These are phyloP conservation scores for Pisolithus marmoratus DNA, from an alignment of 768 basidiomycete species.

Conservation along the genomic window DNA sequence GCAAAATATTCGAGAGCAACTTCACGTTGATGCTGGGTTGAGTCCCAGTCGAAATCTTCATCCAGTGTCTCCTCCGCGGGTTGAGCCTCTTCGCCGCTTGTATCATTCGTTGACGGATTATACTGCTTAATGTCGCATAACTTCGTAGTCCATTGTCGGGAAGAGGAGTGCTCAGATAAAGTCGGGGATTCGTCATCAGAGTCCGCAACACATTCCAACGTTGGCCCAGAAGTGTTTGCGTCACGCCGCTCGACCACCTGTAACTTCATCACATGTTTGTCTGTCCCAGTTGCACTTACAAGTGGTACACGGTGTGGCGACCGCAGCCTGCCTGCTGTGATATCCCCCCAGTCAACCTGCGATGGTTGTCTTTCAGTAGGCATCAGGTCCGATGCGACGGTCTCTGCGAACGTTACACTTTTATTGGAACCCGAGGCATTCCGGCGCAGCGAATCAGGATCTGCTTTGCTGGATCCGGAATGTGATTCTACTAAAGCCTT, in stretches of 20 bases:
- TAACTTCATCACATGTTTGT: slow-evolving; percentile 54
- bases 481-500: slow-evolving; percentile 34
- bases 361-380: slow-evolving; percentile 10
- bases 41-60: slow-evolving; percentile 54
- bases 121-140: slow-evolving; percentile 17
- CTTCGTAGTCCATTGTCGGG: slow-evolving; percentile 22
- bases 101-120: slow-evolving; percentile 11
- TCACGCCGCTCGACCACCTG: slow-evolving; percentile 59
- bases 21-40: slow-evolving; percentile 66
- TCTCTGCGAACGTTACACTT: slow-evolving; percentile 58
- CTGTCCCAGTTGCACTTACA: slow-evolving; percentile 24
- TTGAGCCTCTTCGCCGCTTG: slow-evolving; percentile 21
- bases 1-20: slow-evolving; percentile 66
- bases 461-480: slow-evolving; percentile 35
- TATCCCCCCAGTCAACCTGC: slow-evolving; percentile 46
- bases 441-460: slow-evolving; percentile 23
- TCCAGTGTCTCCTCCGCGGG: slow-evolving; percentile 36
- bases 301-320: slow-evolving; percentile 32
- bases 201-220: slow-evolving; percentile 30
- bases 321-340: slow-evolving; percentile 46
- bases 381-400: slow-evolving; percentile 14
- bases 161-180: slow-evolving; percentile 27
- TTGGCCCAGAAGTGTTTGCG: slow-evolving; percentile 12
- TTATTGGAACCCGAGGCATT: slow-evolving; percentile 44
- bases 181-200: slow-evolving; percentile 66